These are phyloP conservation scores for Trebouxia sp. DNA, from an alignment of 139 green algal genomes.

Conservation along the genomic window DNA sequence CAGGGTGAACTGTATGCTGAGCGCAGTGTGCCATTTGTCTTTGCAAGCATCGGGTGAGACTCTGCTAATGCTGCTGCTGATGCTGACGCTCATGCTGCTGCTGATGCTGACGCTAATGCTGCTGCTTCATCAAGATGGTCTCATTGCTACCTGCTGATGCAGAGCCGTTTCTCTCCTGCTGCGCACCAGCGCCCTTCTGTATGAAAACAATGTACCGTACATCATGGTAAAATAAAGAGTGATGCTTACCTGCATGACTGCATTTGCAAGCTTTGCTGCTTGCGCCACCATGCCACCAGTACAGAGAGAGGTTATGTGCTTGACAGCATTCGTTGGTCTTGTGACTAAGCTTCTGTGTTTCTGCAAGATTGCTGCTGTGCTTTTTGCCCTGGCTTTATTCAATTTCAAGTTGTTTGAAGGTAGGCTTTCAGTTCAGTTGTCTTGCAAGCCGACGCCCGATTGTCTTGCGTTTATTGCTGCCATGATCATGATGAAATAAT, in stretches of 20 bases:
- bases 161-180: conserved; percentile 24
- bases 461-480: neutral
- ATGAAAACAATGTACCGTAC: neutral
- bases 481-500: too few species aligned
- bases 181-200: conserved; percentile 34
- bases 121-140: neutral
- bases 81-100: neutral
- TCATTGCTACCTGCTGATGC: neutral
- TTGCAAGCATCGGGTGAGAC: neutral
- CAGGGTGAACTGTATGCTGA: neutral
- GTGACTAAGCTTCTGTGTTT: neutral
- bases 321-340: neutral
- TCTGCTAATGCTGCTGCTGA: neutral
- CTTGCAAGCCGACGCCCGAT: neutral
- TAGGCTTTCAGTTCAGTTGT: neutral
- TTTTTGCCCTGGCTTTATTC: neutral
- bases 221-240: neutral
- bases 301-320: neutral
- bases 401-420: conserved; percentile 35
- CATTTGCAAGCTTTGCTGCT: neutral
- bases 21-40: neutral
- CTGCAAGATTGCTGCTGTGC: conserved; percentile 12
- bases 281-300: neutral
- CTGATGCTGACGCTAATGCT: neutral
- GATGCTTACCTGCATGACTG: neutral